phyloP scores from a whole-genome alignment of 169 alveolate species.

The Babesia ovis region DNA sequence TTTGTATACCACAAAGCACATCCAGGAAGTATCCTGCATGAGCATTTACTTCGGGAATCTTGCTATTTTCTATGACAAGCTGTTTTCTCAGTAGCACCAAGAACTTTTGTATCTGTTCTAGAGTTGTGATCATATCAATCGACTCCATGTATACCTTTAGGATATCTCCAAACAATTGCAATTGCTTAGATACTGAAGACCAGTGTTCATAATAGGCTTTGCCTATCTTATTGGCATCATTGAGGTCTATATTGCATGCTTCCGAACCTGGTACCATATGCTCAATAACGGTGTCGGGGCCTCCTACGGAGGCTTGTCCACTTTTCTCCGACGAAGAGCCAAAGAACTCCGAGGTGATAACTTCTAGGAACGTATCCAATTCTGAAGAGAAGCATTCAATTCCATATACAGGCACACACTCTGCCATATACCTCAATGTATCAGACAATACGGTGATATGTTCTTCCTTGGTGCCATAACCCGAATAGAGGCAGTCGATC shows the following conservation, averaged over 20 bases:
- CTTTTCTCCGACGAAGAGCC: background rate
- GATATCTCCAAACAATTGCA: slow-evolving; percentile 50
- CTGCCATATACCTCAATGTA: slow-evolving; percentile 30
- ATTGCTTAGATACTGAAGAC: slow-evolving; percentile 29
- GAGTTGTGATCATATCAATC: background rate
- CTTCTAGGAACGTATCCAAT: slow-evolving; percentile 30
- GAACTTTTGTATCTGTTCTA: slow-evolving; percentile 1
- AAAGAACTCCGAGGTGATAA: slow-evolving; percentile 43
- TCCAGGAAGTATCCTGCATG: slow-evolving; percentile 55
- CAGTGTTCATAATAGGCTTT: slow-evolving; percentile 31
- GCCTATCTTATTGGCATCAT: slow-evolving; percentile 23
- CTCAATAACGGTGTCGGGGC: background rate
- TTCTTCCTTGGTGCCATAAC: slow-evolving; percentile 29
- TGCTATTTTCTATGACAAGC: slow-evolving; percentile 9
- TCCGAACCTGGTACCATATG: background rate
- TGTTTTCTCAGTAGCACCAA: slow-evolving; percentile 7
- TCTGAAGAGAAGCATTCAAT: slow-evolving; percentile 14
- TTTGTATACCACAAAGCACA: slow-evolving; percentile 24
- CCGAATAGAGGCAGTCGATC: slow-evolving; percentile 59
- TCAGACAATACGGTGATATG: slow-evolving; percentile 33
- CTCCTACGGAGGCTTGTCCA: background rate
- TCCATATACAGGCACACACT: slow-evolving; percentile 46
- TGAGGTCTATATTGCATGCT: background rate
- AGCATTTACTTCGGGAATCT: slow-evolving; percentile 12
- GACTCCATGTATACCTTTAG: slow-evolving; percentile 21